A percentile compares a stretch with the other conserved stretches of the same genome.
These are phyloP conservation scores for Colletotrichum theobromicola DNA, from an alignment of 2,329 filamentous ascomycete species.

Conservation along the genomic window DNA sequence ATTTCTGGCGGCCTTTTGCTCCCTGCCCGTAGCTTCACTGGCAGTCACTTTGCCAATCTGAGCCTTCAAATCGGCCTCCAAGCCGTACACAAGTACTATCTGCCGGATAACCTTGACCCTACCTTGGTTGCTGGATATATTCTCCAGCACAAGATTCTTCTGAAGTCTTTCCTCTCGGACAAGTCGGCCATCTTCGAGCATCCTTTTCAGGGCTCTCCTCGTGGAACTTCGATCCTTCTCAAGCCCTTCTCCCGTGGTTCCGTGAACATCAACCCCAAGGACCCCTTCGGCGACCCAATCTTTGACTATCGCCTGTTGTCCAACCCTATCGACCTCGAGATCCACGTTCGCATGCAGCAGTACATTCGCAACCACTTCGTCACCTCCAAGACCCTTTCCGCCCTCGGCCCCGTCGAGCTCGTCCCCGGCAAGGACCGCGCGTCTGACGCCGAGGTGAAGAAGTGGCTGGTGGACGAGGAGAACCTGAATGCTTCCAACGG, in stretches of 20 bases:
- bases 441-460: slow-evolving; percentile 28
- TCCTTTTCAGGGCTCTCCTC: slow-evolving; percentile 18
- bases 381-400: slow-evolving; percentile 35
- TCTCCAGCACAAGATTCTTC: slow-evolving; percentile 23
- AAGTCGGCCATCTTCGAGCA: slow-evolving; percentile 29
- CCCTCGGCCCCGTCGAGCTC: slow-evolving; percentile 38
- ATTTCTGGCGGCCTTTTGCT: slow-evolving; percentile 21
- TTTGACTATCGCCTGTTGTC: slow-evolving; percentile 46
- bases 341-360: slow-evolving; percentile 43
- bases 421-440: slow-evolving; percentile 37
- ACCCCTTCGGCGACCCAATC: slow-evolving; percentile 45
- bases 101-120: slow-evolving; percentile 6
- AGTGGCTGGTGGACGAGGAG: neutral
- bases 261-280: slow-evolving; percentile 53
- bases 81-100: neutral
- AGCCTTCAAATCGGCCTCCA: neutral
- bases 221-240: slow-evolving; percentile 20
- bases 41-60: slow-evolving; percentile 18
- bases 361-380: slow-evolving; percentile 37
- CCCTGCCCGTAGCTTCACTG: slow-evolving; percentile 18
- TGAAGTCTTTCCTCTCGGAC: slow-evolving; percentile 14
- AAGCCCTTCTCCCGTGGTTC: slow-evolving; percentile 57
- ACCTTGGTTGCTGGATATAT: slow-evolving; percentile 24
- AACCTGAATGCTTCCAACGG: slow-evolving; percentile 21
- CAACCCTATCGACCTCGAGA: slow-evolving; percentile 57